phyloP scores from a whole-genome alignment of 257 asterid species.

The Solanum appendiculatum region DNA sequence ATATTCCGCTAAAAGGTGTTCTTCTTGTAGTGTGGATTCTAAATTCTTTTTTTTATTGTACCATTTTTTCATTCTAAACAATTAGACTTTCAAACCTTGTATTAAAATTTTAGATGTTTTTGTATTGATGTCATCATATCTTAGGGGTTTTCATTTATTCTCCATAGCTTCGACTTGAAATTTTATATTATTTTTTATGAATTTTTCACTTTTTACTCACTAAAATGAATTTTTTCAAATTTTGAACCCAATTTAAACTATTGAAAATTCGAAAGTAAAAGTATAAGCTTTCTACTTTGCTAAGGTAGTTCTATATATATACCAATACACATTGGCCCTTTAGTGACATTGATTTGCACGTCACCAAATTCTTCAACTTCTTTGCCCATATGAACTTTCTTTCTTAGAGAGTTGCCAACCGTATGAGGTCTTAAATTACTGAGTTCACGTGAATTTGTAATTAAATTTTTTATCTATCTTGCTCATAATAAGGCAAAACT shows the following conservation, averaged over 20 bases:
- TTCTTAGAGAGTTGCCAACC: background rate
- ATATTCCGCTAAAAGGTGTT: no score
- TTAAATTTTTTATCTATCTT: background rate
- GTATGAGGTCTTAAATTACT: background rate
- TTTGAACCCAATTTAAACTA: background rate
- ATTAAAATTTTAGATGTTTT: no score
- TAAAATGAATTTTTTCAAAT: no score
- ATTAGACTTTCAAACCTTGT: no score
- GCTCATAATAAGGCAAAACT: background rate
- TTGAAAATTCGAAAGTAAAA: background rate
- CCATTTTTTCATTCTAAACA: no score
- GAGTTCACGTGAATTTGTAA: background rate
- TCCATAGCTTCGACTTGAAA: no score
- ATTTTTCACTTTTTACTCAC: no score
- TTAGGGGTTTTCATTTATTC: no score
- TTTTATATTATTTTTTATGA: no score
- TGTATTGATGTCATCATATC: no score
- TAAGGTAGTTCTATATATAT: background rate
- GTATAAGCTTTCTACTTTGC: background rate
- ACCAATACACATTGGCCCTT: background rate
- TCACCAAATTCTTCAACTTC: background rate
- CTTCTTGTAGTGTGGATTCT: no score
- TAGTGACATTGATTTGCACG: background rate
- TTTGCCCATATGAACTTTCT: background rate
- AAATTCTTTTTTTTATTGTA: no score